These are phyloP conservation scores for Rickenella mellea DNA, from an alignment of 768 basidiomycete genomes.

Conservation along the genomic window DNA sequence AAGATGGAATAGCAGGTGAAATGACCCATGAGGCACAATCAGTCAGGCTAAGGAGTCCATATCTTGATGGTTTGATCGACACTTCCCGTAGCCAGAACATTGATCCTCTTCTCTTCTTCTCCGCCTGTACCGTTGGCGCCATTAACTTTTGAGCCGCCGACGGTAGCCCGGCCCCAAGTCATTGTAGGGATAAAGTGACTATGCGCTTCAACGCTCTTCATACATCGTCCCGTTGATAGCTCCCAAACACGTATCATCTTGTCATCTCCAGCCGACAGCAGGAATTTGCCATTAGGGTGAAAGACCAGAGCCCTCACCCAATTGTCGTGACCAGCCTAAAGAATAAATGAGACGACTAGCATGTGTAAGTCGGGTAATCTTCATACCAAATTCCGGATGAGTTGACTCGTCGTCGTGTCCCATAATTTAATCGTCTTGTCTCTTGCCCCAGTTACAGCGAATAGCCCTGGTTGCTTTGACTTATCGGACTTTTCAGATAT, in stretches of 20 bases:
- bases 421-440: conserved; percentile 91
- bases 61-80: conserved; percentile 61
- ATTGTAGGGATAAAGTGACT: conserved; percentile 75
- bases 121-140: conserved; percentile 23
- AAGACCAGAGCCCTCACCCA: conserved; percentile 86
- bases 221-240: conserved; percentile 71
- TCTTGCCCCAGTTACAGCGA: conserved; percentile 74
- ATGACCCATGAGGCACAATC: too few species aligned
- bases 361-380: too few species aligned
- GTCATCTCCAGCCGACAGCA: conserved; percentile 89
- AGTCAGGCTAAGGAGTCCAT: conserved; percentile 55
- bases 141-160: conserved; percentile 26
- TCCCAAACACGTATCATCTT: conserved; percentile 91
- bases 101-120: conserved; percentile 49
- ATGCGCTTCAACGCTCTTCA: conserved; percentile 84
- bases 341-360: conserved; percentile 6
- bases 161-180: conserved; percentile 62
- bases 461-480: conserved; percentile 42
- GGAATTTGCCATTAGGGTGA: conserved; percentile 83
- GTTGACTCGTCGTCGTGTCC: conserved; percentile 78
- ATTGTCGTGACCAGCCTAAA: conserved; percentile 72
- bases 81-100: conserved; percentile 61
- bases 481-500: conserved; percentile 37
- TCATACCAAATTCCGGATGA: conserved; percentile 66
- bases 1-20: too few species aligned